Evolutionary conservation across 1,284 basidiomycete species (phyloP).

Genomic region (Schizopora paradoxa): DNA sequence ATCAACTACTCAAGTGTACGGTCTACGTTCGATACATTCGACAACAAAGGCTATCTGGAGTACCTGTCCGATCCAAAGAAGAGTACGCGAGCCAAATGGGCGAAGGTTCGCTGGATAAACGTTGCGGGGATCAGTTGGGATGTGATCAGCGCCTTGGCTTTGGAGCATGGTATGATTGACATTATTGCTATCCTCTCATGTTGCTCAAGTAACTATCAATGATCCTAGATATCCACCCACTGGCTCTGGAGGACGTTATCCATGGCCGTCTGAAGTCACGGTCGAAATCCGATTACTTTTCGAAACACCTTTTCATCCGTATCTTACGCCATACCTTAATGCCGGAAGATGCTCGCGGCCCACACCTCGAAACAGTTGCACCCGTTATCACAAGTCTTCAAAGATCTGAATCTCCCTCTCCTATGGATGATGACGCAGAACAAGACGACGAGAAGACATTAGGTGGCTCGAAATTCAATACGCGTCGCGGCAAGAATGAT

Average conservation of each 20-base stretch:
- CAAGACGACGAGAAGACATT: conserved; percentile 28
- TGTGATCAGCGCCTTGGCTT: conserved; percentile 57
- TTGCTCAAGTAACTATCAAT: conserved; percentile 1
- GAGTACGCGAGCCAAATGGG: conserved; percentile 44
- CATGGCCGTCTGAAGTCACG: conserved; percentile 45
- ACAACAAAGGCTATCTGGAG: conserved; percentile 48
- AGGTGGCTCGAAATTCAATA: conserved; percentile 23
- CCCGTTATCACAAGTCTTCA: conserved; percentile 31
- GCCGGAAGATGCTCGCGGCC: conserved; percentile 27
- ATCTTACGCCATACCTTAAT: conserved; percentile 53
- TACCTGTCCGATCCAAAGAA: conserved; percentile 40
- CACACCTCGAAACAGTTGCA: conserved; percentile 7
- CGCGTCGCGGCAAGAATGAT: conserved; percentile 15
- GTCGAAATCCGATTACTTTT: conserved; percentile 68
- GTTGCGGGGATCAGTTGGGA: conserved; percentile 68
- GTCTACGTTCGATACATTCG: conserved; percentile 45
- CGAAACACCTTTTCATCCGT: conserved; percentile 61
- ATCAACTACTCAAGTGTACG: conserved; percentile 56
- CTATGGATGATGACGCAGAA: conserved; percentile 25
- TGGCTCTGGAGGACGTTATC: conserved; percentile 64
- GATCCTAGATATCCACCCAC: conserved; percentile 54
- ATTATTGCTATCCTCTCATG: neutral
- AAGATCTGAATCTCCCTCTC: conserved; percentile 38
- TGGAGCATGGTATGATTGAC: conserved; percentile 46
- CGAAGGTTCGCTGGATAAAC: conserved; percentile 67